phyloP scores from a whole-genome alignment of 1,284 basidiomycete genomes.

The Pseudozyma tsukubaensis region DNA sequence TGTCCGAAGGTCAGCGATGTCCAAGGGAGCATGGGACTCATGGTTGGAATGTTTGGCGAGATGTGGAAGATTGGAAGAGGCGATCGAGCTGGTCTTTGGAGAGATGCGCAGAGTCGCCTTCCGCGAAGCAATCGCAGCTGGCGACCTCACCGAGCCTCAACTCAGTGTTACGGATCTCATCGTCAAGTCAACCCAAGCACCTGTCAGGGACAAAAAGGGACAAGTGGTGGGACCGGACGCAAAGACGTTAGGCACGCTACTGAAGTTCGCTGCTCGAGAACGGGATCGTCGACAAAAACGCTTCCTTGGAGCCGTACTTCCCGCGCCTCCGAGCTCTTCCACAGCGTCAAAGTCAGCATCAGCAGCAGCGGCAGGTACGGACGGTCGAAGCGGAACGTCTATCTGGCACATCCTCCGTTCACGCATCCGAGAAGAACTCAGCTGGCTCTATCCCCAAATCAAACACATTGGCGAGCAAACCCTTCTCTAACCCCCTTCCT shows the following conservation, averaged over 20 bases:
- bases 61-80: slow-evolving; percentile 77
- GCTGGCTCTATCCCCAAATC: slow-evolving; percentile 40
- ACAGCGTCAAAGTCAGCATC: not conserved
- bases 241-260: slow-evolving; percentile 68
- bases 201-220: slow-evolving; percentile 23
- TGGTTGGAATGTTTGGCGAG: slow-evolving; percentile 90
- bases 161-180: slow-evolving; percentile 10
- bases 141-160: not conserved
- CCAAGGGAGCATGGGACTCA: slow-evolving; percentile 76
- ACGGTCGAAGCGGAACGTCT: slow-evolving; percentile 8
- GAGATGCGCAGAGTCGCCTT: slow-evolving; percentile 72
- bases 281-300: slow-evolving; percentile 25
- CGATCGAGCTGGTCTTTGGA: slow-evolving; percentile 75
- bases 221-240: slow-evolving; percentile 50
- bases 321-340: not conserved
- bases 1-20: slow-evolving; percentile 73
- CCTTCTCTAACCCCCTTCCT: not conserved
- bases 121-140: slow-evolving; percentile 8
- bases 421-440: slow-evolving; percentile 32
- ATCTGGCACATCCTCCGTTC: slow-evolving; percentile 32
- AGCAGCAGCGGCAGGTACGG: not conserved
- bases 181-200: slow-evolving; percentile 8
- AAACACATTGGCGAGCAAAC: slow-evolving; percentile 21
- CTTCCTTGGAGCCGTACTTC: no score
- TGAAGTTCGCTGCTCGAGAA: slow-evolving; percentile 67